Percentiles rank a stretch among this genome's conserved stretches.
These are phyloP conservation scores for Cytospora mali DNA, from an alignment of 2,329 filamentous ascomycete species.

Conservation along the genomic window DNA sequence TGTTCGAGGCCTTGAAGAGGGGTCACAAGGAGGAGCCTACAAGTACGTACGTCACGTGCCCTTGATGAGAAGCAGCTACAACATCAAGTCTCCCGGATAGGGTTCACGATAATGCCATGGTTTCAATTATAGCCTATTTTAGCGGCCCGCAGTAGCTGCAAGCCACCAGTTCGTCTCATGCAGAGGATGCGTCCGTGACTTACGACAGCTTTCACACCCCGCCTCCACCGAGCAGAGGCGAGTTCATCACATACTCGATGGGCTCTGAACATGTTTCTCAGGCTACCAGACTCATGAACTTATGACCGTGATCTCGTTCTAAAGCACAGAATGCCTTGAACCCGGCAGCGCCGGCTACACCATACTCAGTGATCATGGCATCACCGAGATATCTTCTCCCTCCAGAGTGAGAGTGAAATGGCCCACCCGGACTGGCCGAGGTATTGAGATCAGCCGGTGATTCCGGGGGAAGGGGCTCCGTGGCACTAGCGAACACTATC, in stretches of 20 bases:
- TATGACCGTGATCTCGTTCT: background rate
- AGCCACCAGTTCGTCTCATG: background rate
- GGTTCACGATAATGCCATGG: background rate
- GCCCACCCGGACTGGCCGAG: constrained; percentile 19
- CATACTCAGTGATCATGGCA: constrained; percentile 6
- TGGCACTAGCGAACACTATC: constrained; percentile 12
- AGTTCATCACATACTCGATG: no score
- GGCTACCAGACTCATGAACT: no score
- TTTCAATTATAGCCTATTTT: background rate
- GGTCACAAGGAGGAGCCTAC: background rate
- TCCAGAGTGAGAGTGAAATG: constrained; percentile 9
- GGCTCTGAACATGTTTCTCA: no score
- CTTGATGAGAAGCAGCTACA: background rate
- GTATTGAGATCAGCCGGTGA: constrained; percentile 19
- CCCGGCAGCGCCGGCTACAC: background rate
- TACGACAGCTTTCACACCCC: background rate
- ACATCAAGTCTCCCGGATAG: no score
- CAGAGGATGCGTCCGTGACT: background rate
- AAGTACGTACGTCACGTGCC: background rate
- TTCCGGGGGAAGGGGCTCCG: constrained; percentile 14
- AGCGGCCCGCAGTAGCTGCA: no score
- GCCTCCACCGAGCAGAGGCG: background rate
- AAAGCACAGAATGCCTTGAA: background rate
- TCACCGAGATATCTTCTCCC: constrained; percentile 15
- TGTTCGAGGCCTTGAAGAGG: background rate